A percentile compares a stretch with the other conserved stretches of the same genome.
Conservation (phyloP, 495 filamentous ascomycete genomes). For the Penicillium bialowiezense region DNA sequence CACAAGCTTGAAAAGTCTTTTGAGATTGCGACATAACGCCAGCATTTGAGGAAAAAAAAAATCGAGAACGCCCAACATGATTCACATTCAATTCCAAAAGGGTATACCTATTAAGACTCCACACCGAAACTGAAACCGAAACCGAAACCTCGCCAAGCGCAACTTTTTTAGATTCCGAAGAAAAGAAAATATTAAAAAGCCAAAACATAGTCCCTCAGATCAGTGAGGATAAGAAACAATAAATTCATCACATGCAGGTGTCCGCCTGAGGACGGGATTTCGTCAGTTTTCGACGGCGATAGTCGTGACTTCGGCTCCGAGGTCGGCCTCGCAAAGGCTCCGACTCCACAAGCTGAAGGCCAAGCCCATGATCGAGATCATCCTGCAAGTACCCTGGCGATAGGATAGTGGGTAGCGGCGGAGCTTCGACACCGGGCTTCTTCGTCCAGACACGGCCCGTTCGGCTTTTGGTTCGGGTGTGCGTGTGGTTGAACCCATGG, state of each 20-base stretch:
- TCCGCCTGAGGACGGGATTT: slow-evolving; percentile 17
- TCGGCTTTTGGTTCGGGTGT: slow-evolving; percentile 20
- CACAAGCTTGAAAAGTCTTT: background rate
- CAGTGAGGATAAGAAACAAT: slow-evolving; percentile 7
- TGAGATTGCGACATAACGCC: background rate
- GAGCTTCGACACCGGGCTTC: slow-evolving; percentile 15
- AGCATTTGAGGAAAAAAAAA: background rate
- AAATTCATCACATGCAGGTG: slow-evolving; percentile 17
- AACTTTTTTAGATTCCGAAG: slow-evolving; percentile 5
- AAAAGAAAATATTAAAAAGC: background rate
- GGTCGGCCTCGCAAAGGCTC: slow-evolving; percentile 29
- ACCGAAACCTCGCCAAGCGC: background rate
- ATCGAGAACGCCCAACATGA: background rate
- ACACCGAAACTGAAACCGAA: background rate
- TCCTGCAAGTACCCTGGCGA: slow-evolving; percentile 14
- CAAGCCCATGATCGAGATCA: slow-evolving; percentile 4
- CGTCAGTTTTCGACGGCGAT: slow-evolving; percentile 19
- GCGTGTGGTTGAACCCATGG: background rate
- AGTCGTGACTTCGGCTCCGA: slow-evolving; percentile 31
- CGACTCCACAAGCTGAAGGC: background rate
- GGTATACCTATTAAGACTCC: slow-evolving; percentile 10
- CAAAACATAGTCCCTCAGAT: slow-evolving; percentile 1
- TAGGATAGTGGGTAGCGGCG: slow-evolving; percentile 18
- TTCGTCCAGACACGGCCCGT: slow-evolving; percentile 17
- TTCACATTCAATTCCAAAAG: slow-evolving; percentile 9